Evolutionary conservation across 805 yeast genomes (phyloP), one percentile per base, ranked within the genome.

Genomic region (Starmerella tilneyi): DNA sequence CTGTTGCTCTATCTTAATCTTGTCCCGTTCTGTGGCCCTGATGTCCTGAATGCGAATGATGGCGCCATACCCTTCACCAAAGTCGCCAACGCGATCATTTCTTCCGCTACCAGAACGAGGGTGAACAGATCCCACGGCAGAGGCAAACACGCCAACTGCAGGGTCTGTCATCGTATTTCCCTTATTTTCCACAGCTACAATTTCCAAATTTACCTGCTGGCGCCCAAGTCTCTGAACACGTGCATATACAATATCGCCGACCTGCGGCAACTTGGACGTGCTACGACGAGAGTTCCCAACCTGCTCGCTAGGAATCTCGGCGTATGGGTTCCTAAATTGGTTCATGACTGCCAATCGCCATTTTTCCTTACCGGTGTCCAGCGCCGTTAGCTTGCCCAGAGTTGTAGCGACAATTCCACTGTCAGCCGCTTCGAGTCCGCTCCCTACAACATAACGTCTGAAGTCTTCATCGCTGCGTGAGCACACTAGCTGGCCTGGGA

Each of bases 51-150:
- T 70, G 56, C 97, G 69, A 38, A 88, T 79, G 7, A 85, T 70
- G 0, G 94, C 97, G 56, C 81, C 84, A 66, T 83, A 88, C 19
- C 82, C 82, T 58, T 88, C 96, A 2, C 95, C 96, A 27, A 82
- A 64, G 24, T 56, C 58, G 7, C 46, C 45, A 15, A 49, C 28
- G 56, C 84, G 94, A 26, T 51, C 56, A 16, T 26, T 28, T 9
- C 22, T 26, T 4, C 59, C 48, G 15, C 49, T 24, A 3, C 59
- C 51, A n/a, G 56, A 28, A 11, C 57, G 35, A 9, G 58, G 55
- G 35, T 54, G 53, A 3, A 61, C 56, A 7, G 59, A 50, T 11
- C 59, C 56, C 2, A 59, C 59, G 5, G 59, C 42, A 12, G 55
- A 59, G 15, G 62, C 78, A 53, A 72, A 75, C 30, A 76, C 66